Evolutionary conservation across 768 basidiomycete genomes (phyloP), one percentile per base, ranked within the genome.

Genomic region (Pleurotus platypus): DNA sequence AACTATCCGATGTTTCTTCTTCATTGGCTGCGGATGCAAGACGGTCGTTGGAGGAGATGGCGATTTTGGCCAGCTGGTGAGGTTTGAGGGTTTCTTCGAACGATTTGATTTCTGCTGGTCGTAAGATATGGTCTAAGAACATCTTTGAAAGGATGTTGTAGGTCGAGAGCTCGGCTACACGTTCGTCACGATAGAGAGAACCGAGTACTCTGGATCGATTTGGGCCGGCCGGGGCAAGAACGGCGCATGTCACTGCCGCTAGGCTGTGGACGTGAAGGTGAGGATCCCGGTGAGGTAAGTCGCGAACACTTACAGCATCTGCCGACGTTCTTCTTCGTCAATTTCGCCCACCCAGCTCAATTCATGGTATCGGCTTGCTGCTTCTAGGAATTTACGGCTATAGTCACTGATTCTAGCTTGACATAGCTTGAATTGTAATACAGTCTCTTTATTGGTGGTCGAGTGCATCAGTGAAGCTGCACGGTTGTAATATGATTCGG

Each of bases 401-500:
- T 92, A 96, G 66, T 99, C 97, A 61, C 88, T 90, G 67, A 99
- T 91, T 47, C 95, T 83, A 18, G 97, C 97, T 75, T 98, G 92
- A 63, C 89, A 94, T 22, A 95, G 82, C 71, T 94, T 96, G 78
- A 91, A 95, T 64, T 86, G 80, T 20, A 96, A 80, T 38, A 87
- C 78, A 12, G 87, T 90, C 67, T 89, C 90, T 63, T 84, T 86
- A 72, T 98, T 86, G 13, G 76, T 78, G 39, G 89, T 84, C 13
- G 87, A 84, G 68, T 94, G 90, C 20, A 92, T 86, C 18, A 98
- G 82, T 18, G 94, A 82, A 1, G 94, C 92, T 16, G 97, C 97
- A 56, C 97, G 90, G 66, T 95, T 96, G 71, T 96, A 96, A 72
- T 94, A 98, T 2, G 94, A 92, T 69, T 98, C 96, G n/a, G 97